Base-by-base conservation (phyloP, 225 moss, liverwort and hornwort genomes). In the Lunularia cruciata region DNA sequence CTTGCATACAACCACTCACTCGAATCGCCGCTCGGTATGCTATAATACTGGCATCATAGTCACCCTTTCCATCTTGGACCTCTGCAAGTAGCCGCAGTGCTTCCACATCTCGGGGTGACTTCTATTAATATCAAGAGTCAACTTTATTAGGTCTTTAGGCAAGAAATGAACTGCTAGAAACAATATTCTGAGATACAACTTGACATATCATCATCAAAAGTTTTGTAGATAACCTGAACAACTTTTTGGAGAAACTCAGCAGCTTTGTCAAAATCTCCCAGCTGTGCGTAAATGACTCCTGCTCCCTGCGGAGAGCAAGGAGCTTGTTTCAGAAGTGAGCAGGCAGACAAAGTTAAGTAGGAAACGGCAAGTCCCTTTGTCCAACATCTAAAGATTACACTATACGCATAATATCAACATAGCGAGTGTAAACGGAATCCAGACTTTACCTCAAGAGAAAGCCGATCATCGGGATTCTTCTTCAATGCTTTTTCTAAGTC, bases 231-330 rank as follows among this genome's bases (percentile, higher is more conserved):
- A n/a, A n/a, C 96, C 87, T 89, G 85, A 49, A 86, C 83, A 75
- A 93, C 82, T 70, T 91, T 93, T 46, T 86, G 76, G 23, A 93
- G 85, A 76, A 86, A 90, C 19, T 82, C 76, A 37, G 82, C 86
- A 77, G 93, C 89, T 79, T 91, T 93, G 75, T 88, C 82, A 72
- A 80, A 92, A 43, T 98, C 92, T 73, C 96, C 96, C 40, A 98
- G 87, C 68, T 98, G 85, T 57, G 90, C 92, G 70, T 91, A 98
- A 45, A 83, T 89, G 10, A 91, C 90, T 66, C 87, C 93, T 75
- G 89, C 96, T 71, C 89, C 89, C 96, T 96, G 84, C 63, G 14
- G 5, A 10, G 46, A 49, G 67, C 16, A 40, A 63, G 5, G 3
- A 63, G 27, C 20, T 27, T 28, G 13, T 43, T 30, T 13, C 40